Base-by-base conservation (phyloP, 1,139 yeast genomes). In the Blastobotrys buckinghamii region DNA sequence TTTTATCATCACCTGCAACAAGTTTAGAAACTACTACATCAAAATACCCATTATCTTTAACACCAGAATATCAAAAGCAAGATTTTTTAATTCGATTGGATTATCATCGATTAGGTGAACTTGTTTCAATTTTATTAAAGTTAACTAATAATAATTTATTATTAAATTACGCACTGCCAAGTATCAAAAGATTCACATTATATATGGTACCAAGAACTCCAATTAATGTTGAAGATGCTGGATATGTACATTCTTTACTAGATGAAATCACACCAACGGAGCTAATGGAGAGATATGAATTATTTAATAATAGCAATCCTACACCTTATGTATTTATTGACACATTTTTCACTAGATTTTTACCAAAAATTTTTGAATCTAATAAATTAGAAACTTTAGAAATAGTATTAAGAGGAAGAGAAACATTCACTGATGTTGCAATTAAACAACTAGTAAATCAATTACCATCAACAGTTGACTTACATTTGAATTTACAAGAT, bases 381-480 rank as follows among this genome's bases (percentile, higher is more conserved):
- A 36, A 37, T 7, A 40, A 37, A 20, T 22, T 40, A 10, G 6
- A 36, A 10, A n/a, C 33, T 10, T 19, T 46, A 7, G 49, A 46
- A 15, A 12, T 46, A 12, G 49, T 46, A 7, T 29, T 46, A 24
- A 27, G 45, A 30, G 49, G 49, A 3, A 24, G 35, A 15, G 45
- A 35, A 8, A 42, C 45, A 20, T 46, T 29, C 17, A 39, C 45
- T n/a, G 49, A 46, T 26, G 36, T 24, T 26, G 39, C 34, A 13
- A 8, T 46, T 16, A 27, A 26, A n/a, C 13, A 35, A 13, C 10
- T 46, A 39, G n/a, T 36, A 4, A 22, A 20, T 13, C n/a, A 38
- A 12, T 36, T 29, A n/a, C 49, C 49, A 12, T 5, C 24, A 5
- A 13, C 30, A n/a, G 45, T 45, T 20, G 19, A 15, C 16, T 32